Evolutionary conservation across 2,329 filamentous ascomycete genomes (phyloP).

Genomic region (Penicillium decumbens): DNA sequence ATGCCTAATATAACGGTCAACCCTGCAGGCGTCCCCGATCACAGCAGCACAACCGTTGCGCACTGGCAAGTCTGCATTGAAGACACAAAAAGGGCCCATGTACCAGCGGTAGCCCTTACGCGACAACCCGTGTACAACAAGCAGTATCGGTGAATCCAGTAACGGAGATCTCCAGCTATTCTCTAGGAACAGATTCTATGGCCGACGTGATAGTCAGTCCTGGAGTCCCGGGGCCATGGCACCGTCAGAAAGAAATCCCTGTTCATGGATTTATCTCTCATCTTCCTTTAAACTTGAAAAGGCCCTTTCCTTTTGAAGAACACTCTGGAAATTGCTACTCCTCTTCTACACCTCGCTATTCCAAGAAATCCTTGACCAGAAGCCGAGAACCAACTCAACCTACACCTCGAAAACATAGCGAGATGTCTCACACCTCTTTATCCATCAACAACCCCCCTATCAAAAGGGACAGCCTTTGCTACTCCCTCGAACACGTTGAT

Average conservation of each 20-base stretch:
- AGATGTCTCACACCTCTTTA: neutral
- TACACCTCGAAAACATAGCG: neutral
- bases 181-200: constrained; percentile 6
- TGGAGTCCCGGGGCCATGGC: constrained; percentile 9
- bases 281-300: neutral
- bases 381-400: neutral
- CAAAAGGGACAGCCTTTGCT: neutral
- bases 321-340: neutral
- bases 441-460: neutral
- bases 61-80: constrained; percentile 20
- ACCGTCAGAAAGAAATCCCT: constrained; percentile 6
- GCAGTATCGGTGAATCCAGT: constrained; percentile 27
- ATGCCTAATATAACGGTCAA: constrained; percentile 16
- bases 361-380: neutral
- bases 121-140: constrained; percentile 25
- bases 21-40: constrained; percentile 28
- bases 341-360: neutral
- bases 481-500: neutral
- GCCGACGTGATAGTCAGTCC: constrained; percentile 12
- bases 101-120: constrained; percentile 20
- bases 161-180: neutral
- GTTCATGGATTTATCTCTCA: constrained; percentile 1
- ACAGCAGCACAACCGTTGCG: constrained; percentile 15
- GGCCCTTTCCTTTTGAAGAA: neutral
- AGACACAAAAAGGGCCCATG: constrained; percentile 8